Conservation (phyloP, 441 rosid species). For the Pelargonium citronellum region DNA sequence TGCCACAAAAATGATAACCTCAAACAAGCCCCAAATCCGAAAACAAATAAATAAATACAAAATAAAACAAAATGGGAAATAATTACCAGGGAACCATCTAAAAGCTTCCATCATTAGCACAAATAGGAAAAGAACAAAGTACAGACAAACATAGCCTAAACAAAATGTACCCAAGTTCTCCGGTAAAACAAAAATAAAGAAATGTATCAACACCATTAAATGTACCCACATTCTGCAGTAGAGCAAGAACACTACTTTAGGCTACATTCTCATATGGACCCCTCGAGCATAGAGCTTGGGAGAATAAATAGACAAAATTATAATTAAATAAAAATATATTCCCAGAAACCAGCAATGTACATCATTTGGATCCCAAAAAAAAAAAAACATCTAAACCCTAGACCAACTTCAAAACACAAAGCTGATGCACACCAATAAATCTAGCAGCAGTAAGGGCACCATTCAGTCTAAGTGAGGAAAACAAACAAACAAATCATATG, state of each 20-base stretch:
- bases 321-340: conserved; percentile 14
- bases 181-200: too few species aligned
- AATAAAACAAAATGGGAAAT: not conserved
- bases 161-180: too few species aligned
- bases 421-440: conserved; percentile 14
- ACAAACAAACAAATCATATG: too few species aligned
- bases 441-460: conserved; percentile 18
- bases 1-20: not conserved
- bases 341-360: not conserved
- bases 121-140: not conserved
- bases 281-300: not conserved
- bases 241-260: not conserved
- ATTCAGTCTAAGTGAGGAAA: not conserved
- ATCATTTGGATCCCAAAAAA: conserved; percentile 26
- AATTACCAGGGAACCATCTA: not conserved
- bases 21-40: not conserved
- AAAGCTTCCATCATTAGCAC: not conserved
- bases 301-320: not conserved
- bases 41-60: not conserved
- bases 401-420: conserved; percentile 9
- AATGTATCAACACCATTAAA: not conserved
- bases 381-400: conserved; percentile 27
- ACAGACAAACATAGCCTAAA: too few species aligned
- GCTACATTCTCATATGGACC: not conserved
- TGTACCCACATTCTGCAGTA: not conserved